These are phyloP conservation scores for Lavandula angustifolia DNA, from an alignment of 257 asterid species.

Conservation along the genomic window DNA sequence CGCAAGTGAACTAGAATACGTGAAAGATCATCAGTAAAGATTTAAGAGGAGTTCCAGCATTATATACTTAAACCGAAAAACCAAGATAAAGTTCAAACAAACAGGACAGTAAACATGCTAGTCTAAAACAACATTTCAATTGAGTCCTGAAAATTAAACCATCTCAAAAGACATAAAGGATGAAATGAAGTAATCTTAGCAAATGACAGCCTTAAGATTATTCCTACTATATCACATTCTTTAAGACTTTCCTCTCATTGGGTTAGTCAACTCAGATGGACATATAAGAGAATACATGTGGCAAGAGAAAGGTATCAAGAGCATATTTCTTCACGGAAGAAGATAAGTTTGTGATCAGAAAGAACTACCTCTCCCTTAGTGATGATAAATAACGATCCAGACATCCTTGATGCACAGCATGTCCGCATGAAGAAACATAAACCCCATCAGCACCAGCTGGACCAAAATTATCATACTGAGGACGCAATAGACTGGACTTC, in stretches of 20 bases:
- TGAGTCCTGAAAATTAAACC: conserved; percentile 14
- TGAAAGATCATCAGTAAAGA: conserved; percentile 8
- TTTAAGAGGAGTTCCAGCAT: not conserved
- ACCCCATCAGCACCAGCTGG: conserved; percentile 80
- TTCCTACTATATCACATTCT: conserved; percentile 14
- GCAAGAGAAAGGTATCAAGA: conserved; percentile 6
- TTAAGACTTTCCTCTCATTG: conserved; percentile 3
- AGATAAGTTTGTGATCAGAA: conserved; percentile 11
- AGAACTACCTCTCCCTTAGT: conserved; percentile 79
- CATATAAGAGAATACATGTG: not conserved
- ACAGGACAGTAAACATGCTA: conserved; percentile 13
- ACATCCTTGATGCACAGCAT: conserved; percentile 98
- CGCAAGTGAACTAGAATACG: conserved; percentile 16
- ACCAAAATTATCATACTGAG: conserved; percentile 59
- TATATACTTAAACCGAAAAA: not conserved
- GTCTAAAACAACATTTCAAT: conserved; percentile 20
- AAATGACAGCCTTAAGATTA: not conserved
- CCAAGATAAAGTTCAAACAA: not conserved
- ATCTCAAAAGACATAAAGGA: not conserved
- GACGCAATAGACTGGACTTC: conserved; percentile 34
- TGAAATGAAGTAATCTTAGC: not conserved
- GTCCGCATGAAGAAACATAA: conserved; percentile 92
- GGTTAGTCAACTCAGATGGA: not conserved
- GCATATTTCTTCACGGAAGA: conserved; percentile 22
- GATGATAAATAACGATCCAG: conserved; percentile 89